phyloP scores from a whole-genome alignment of 495 filamentous ascomycete species.

The Tuber calosporum region DNA sequence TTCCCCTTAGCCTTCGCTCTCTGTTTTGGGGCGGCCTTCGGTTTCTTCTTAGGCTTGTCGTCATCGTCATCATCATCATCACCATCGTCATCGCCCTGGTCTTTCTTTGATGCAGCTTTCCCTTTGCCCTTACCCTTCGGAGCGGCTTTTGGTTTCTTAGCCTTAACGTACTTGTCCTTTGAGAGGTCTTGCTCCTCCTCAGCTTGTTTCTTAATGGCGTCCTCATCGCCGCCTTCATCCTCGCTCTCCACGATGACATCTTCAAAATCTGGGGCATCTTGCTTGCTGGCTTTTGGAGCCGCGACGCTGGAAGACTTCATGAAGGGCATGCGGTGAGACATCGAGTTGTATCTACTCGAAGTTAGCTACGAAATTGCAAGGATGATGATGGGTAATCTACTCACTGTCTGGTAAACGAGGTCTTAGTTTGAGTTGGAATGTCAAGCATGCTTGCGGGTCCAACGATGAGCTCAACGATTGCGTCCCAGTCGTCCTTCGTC shows the following conservation, averaged over 20 bases:
- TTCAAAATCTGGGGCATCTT: conserved; percentile 85
- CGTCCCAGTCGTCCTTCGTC: conserved; percentile 92
- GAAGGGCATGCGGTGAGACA: conserved; percentile 85
- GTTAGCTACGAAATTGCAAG: conserved; percentile 33
- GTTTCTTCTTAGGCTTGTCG: conserved; percentile 48
- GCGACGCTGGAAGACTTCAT: conserved; percentile 80
- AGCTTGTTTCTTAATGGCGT: conserved; percentile 52
- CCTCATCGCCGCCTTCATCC: conserved; percentile 60
- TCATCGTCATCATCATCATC: background rate
- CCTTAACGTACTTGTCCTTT: conserved; percentile 94
- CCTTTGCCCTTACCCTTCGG: conserved; percentile 50
- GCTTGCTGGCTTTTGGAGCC: conserved; percentile 58
- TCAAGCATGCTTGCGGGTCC: conserved; percentile 75
- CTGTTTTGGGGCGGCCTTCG: conserved; percentile 39
- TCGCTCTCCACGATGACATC: conserved; percentile 93
- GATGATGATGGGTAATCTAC: conserved; percentile 38
- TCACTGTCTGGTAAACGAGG: conserved; percentile 75
- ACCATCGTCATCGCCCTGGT: background rate
- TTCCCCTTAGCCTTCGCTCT: conserved; percentile 45
- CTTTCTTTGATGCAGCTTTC: conserved; percentile 53
- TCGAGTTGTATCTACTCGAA: conserved; percentile 64
- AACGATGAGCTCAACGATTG: conserved; percentile 81
- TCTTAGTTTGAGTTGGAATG: conserved; percentile 76
- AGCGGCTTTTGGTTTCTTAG: conserved; percentile 58
- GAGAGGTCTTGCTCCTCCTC: conserved; percentile 69